Evolutionary conservation across 495 filamentous ascomycete genomes (phyloP), one percentile per base, ranked within the genome.

Genomic region (Pyronema domesticum): DNA sequence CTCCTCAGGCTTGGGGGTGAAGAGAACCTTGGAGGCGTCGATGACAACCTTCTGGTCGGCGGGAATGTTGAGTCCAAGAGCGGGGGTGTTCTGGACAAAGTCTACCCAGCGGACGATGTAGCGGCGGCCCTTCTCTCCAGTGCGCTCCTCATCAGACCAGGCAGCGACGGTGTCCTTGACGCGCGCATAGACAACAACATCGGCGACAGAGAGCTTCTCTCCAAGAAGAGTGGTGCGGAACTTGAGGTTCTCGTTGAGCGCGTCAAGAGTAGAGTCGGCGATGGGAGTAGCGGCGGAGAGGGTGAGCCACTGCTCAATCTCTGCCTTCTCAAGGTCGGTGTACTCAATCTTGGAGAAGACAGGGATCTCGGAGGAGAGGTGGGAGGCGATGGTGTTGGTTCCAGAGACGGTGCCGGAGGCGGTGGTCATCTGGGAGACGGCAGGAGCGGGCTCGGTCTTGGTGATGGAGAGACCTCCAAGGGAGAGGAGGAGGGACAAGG

Each of bases 21-120:
- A 70, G 48, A 62, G 70, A 55, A 98, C 78, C 62, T 94, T 80
- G 58, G 84, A 79, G 52, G 78, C 67, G 63, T 96, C 81, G 51
- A 98, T 76, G 57, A 69, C 69, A 59, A 96, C 72, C 73, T 91
- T 95, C 66, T 95, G 83, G 54, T 72, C 74, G 44, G 82, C 79
- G 48, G 73, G 69, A 50, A 94, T 70, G 55, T 74, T 75, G 54
- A 95, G 73, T 6, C 77, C 77, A 61, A 94, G 93, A 46, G 89
- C 55, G 0, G 78, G 75, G 47, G 83, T 78, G 70, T 93, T 94
- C 72, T 98, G 91, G 55, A 98, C 83, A 65, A 95, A 94, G 68
- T 95, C 91, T 59, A 94, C 69, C 63, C 82, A 84, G 36, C 91
- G 87, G 36, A 98, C 86, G 60, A 95, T 83, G 68, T 96, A 79